Conservation (phyloP, 176 grass and related monocot genomes). For the Alloteropsis semialata region DNA sequence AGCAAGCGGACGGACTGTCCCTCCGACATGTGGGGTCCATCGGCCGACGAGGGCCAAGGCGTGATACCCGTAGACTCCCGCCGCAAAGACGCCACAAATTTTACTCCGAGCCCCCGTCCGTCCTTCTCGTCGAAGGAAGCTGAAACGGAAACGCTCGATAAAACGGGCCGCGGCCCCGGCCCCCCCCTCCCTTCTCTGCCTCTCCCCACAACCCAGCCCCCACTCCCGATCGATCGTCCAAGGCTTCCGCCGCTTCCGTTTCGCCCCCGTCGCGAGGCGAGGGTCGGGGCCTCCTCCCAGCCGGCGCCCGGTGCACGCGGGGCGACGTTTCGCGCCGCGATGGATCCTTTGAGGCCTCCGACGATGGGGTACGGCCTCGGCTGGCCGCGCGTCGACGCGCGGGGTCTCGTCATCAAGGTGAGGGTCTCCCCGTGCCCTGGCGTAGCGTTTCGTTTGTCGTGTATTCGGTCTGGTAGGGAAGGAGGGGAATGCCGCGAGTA, state of each 20-base stretch:
- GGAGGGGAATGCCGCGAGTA: not conserved
- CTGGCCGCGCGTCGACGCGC: not conserved
- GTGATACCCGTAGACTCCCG: not conserved
- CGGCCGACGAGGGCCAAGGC: accelerated
- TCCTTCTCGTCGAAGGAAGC: not conserved
- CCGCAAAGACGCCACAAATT: not conserved
- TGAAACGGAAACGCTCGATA: constrained; percentile 24
- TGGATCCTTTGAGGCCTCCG: not conserved
- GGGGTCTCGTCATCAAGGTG: constrained; percentile 72
- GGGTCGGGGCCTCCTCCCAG: not conserved
- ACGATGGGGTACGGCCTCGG: not conserved
- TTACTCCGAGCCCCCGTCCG: no score
- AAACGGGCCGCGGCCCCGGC: accelerated
- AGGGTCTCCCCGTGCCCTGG: not conserved
- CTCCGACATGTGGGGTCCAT: not conserved
- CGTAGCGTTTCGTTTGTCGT: no score
- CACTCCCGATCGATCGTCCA: not conserved
- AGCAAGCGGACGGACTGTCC: not conserved
- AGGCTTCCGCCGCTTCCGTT: not conserved
- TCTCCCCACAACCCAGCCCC: not conserved
- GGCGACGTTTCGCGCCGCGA: constrained; percentile 5
- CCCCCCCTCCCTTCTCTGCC: no score
- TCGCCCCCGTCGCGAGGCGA: not conserved
- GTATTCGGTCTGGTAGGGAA: not conserved
- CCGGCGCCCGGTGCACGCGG: not conserved